Evolutionary conservation across 176 grass and related monocot species (phyloP).

Genomic region (Themeda triandra): DNA sequence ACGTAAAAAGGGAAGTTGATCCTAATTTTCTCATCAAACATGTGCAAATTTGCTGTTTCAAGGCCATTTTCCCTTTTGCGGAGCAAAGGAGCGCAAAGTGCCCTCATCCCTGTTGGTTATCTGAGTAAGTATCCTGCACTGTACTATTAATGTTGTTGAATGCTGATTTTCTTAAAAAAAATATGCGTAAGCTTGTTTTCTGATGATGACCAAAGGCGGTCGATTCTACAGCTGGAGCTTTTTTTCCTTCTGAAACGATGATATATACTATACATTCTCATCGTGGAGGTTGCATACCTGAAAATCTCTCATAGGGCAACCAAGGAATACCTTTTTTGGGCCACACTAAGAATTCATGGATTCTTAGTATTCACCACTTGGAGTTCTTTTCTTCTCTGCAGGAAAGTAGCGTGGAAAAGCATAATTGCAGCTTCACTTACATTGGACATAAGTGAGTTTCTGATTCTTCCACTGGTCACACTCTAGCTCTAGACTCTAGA

Average conservation of each 20-base stretch:
- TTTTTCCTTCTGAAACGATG: not conserved
- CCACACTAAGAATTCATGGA: slow-evolving; percentile 36
- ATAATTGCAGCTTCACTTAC: slow-evolving; percentile 17
- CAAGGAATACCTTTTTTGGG: slow-evolving; percentile 39
- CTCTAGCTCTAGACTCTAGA: slow-evolving; percentile 39
- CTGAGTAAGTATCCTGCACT: not conserved
- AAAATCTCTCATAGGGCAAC: slow-evolving; percentile 30
- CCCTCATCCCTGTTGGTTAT: not conserved
- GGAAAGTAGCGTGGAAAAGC: slow-evolving; percentile 17
- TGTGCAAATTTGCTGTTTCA: not conserved
- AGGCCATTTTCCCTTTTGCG: not conserved
- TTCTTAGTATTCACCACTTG: slow-evolving; percentile 54
- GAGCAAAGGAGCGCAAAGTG: not conserved
- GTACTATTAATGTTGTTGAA: not conserved
- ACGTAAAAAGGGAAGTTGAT: not conserved
- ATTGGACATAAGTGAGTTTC: slow-evolving; percentile 45
- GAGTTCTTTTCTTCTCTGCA: not conserved
- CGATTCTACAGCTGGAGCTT: not conserved
- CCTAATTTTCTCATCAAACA: not conserved
- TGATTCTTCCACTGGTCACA: slow-evolving; percentile 38
- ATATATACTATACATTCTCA: not conserved
- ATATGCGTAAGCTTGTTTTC: not conserved
- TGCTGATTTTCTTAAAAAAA: not conserved
- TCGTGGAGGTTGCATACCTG: not conserved
- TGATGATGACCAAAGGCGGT: not conserved